phyloP scores from a whole-genome alignment of 208 protist species.

The Herpetomonas samuelpessoai region DNA sequence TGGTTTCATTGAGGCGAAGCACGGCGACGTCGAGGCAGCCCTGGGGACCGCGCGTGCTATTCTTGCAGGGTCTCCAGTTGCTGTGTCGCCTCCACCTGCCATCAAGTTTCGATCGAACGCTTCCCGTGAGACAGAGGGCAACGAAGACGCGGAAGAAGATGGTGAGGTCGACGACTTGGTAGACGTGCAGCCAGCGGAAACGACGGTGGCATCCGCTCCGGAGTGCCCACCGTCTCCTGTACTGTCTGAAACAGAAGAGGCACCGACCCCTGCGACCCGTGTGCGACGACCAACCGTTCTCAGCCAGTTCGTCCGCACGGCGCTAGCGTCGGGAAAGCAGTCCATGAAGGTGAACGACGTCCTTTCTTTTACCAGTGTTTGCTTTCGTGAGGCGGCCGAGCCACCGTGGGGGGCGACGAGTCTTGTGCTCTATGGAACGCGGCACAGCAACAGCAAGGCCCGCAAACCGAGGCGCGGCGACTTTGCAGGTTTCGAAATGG shows the following conservation, averaged over 20 bases:
- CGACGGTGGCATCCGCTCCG: background rate
- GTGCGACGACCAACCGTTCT: conserved; percentile 2
- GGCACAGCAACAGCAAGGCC: conserved; percentile 23
- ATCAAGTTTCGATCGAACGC: too few species aligned
- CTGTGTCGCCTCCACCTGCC: too few species aligned
- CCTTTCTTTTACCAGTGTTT: conserved; percentile 18
- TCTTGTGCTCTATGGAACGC: conserved; percentile 30
- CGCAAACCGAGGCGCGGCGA: conserved; percentile 30
- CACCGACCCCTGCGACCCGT: background rate
- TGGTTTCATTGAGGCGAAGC: conserved; percentile 55
- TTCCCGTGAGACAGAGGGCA: too few species aligned
- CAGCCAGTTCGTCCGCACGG: background rate
- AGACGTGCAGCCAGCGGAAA: background rate
- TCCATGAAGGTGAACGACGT: conserved; percentile 19
- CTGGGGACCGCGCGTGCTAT: conserved; percentile 18
- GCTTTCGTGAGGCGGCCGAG: conserved; percentile 10
- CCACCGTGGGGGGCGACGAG: background rate
- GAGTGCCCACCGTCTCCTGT: background rate
- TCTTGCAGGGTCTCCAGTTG: background rate
- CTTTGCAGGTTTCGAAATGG: conserved; percentile 38
- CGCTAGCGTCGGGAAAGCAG: background rate
- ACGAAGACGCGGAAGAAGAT: too few species aligned
- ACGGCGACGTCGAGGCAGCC: conserved; percentile 36
- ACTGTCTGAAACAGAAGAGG: background rate
- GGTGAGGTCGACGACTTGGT: too few species aligned